Evolutionary conservation across 495 filamentous ascomycete genomes (phyloP).

Genomic region (Wilcoxina mikolae): DNA sequence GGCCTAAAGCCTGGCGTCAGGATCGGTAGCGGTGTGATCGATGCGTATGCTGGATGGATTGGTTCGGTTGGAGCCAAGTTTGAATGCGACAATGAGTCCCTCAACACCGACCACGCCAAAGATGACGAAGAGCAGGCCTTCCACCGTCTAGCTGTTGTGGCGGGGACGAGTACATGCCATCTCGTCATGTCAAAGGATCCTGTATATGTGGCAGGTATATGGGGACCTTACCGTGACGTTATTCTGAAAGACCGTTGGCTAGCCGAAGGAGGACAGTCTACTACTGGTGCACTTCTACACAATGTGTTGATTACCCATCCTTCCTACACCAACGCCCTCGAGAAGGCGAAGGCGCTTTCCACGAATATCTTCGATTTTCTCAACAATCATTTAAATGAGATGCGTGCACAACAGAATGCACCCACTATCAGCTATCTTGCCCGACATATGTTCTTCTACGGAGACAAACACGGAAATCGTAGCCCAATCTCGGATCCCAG

Average conservation of each 20-base stretch:
- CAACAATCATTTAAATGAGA: conserved; percentile 69
- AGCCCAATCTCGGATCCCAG: conserved; percentile 80
- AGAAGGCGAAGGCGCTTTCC: conserved; percentile 60
- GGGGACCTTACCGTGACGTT: conserved; percentile 70
- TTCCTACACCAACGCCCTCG: conserved; percentile 60
- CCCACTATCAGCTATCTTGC: conserved; percentile 70
- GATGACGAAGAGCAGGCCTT: conserved; percentile 87
- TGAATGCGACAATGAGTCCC: conserved; percentile 44
- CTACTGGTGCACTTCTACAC: conserved; percentile 84
- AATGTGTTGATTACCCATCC: conserved; percentile 89
- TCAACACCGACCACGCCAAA: conserved; percentile 44
- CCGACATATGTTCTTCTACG: conserved; percentile 95
- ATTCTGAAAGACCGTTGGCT: conserved; percentile 85
- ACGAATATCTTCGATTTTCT: conserved; percentile 87
- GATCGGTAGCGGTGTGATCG: conserved; percentile 89
- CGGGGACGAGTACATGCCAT: conserved; percentile 93
- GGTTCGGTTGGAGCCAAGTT: conserved; percentile 96
- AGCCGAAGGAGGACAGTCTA: conserved; percentile 89
- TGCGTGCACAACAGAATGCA: conserved; percentile 49
- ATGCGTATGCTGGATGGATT: conserved; percentile 97
- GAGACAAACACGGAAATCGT: conserved; percentile 94
- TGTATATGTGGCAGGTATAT: conserved; percentile 85
- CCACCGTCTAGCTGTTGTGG: conserved; percentile 82
- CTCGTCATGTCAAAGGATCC: conserved; percentile 84
- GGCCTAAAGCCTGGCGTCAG: conserved; percentile 80